phyloP scores from a whole-genome alignment of 2,329 filamentous ascomycete species.

The Colletotrichum gigasporum region DNA sequence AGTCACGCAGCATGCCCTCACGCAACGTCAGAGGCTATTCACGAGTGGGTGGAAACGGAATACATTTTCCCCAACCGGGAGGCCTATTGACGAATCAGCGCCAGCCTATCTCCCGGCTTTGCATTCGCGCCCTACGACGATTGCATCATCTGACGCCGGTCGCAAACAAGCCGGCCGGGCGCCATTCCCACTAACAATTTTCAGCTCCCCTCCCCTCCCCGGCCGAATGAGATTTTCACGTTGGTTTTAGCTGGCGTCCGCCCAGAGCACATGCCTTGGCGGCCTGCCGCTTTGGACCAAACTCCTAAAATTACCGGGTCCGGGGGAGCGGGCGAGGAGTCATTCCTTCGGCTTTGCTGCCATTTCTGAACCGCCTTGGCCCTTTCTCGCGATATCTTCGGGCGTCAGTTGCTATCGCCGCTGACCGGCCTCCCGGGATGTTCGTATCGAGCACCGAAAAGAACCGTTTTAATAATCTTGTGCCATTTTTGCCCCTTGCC shows the following conservation, averaged over 20 bases:
- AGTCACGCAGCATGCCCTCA: no score
- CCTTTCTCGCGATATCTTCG: no score
- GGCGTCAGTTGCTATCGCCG: no score
- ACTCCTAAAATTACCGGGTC: no score
- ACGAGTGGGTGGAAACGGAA: neutral
- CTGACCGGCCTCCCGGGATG: no score
- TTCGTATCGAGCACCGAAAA: no score
- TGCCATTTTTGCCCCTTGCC: no score
- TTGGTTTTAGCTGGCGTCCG: conserved; percentile 1
- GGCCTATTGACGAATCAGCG: conserved; percentile 8
- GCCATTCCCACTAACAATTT: neutral
- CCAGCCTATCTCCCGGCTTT: neutral
- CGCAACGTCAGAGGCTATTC: no score
- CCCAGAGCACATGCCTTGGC: conserved; percentile 12
- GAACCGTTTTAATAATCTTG: no score
- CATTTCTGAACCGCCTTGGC: no score
- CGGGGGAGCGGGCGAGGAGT: neutral
- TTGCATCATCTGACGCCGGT: neutral
- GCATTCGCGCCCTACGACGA: neutral
- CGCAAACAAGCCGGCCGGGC: neutral
- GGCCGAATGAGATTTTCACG: neutral
- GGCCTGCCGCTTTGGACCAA: no score
- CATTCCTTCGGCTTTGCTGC: neutral
- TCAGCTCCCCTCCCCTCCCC: neutral
- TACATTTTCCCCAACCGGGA: conserved; percentile 12